Percentiles rank a stretch among this genome's conserved stretches.
These are phyloP conservation scores for Jackrogersella minutella DNA, from an alignment of 495 filamentous ascomycete species.

Conservation along the genomic window DNA sequence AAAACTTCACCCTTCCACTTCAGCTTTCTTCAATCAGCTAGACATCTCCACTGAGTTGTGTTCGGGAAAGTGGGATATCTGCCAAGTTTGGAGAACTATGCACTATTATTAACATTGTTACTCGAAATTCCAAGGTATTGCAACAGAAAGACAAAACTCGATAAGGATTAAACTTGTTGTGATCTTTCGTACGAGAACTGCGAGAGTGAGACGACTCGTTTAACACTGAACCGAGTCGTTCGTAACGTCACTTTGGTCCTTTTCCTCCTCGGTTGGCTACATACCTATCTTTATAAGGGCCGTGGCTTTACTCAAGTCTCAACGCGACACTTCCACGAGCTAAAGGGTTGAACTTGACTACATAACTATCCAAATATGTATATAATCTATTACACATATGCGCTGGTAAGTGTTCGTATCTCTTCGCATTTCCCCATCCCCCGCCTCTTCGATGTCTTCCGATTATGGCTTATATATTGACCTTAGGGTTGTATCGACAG, in stretches of 20 bases:
- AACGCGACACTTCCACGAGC: background rate
- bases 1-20: slow-evolving; percentile 4
- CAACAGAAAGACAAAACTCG: too few species aligned
- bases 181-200: background rate
- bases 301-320: background rate
- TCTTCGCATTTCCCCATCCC: slow-evolving; percentile 3
- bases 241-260: background rate
- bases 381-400: background rate
- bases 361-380: background rate
- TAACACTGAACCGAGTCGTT: background rate
- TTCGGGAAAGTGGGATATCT: background rate
- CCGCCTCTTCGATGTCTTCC: slow-evolving; percentile 5
- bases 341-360: background rate
- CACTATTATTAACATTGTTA: background rate
- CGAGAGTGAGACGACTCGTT: background rate
- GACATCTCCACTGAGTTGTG: background rate
- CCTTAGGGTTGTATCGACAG: slow-evolving; percentile 25
- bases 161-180: background rate
- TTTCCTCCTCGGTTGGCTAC: background rate
- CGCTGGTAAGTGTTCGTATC: background rate
- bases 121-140: slow-evolving; percentile 11
- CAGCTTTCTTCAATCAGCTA: background rate
- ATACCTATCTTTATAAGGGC: background rate
- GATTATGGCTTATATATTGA: slow-evolving; percentile 9
- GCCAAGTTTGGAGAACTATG: slow-evolving; percentile 25